Conservation (phyloP, 1,284 basidiomycete species). For the Ustilago shanxiensis region DNA sequence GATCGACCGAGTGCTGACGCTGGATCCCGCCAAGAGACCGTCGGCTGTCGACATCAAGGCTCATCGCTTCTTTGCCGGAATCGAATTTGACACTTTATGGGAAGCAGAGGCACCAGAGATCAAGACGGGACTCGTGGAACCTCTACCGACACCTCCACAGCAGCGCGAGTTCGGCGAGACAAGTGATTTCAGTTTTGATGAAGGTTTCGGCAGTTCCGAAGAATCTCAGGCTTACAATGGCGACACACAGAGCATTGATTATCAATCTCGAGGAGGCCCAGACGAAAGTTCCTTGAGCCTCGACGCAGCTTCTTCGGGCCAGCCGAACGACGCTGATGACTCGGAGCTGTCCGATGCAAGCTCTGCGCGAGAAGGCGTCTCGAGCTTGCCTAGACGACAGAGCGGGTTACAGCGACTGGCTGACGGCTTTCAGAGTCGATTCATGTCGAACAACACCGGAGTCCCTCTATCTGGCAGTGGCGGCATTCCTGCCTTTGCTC, state of each 20-base stretch:
- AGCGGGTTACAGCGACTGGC: slow-evolving; percentile 36
- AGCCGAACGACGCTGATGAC: slow-evolving; percentile 34
- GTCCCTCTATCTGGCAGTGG: not conserved
- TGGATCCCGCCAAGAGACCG: slow-evolving; percentile 53
- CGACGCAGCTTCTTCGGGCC: slow-evolving; percentile 2
- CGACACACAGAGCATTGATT: slow-evolving; percentile 45
- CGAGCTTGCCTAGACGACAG: slow-evolving; percentile 19
- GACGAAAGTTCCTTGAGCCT: slow-evolving; percentile 28
- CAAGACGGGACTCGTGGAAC: slow-evolving; percentile 48
- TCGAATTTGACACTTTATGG: slow-evolving; percentile 61
- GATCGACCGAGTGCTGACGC: slow-evolving; percentile 71
- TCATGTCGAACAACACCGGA: slow-evolving; percentile 13
- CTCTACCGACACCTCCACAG: slow-evolving; percentile 13
- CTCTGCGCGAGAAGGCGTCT: not conserved
- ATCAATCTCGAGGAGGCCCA: slow-evolving; percentile 7
- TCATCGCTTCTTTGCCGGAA: slow-evolving; percentile 53
- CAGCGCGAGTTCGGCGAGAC: slow-evolving; percentile 11
- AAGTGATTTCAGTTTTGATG: slow-evolving; percentile 53
- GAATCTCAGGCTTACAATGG: slow-evolving; percentile 42
- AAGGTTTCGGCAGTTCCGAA: slow-evolving; percentile 41
- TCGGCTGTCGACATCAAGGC: slow-evolving; percentile 42
- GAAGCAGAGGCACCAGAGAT: slow-evolving; percentile 31
- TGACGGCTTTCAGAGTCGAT: slow-evolving; percentile 33
- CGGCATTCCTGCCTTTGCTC: not conserved
- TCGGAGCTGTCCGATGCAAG: slow-evolving; percentile 37